A percentile compares a stretch with the other conserved stretches of the same genome.
These are phyloP conservation scores for Vachellia collinsii DNA, from an alignment of 306 rosid species.

Conservation along the genomic window DNA sequence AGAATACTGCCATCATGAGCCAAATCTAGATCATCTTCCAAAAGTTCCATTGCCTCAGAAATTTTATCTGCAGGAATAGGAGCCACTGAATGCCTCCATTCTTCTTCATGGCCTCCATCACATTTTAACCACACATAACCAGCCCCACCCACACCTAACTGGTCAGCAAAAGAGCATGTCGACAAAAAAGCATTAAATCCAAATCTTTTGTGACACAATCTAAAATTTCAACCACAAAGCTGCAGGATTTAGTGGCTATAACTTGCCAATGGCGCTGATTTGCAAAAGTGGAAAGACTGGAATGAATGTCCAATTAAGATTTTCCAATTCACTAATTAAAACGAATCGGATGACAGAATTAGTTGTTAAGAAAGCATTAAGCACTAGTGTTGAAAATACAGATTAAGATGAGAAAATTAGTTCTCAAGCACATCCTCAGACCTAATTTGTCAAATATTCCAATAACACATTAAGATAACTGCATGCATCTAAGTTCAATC, in stretches of 20 bases:
- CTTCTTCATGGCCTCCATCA: conserved; percentile 90
- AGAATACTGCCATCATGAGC: conserved; percentile 63
- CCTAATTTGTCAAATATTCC: neutral
- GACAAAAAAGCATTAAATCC: conserved; percentile 41
- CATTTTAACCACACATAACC: conserved; percentile 88
- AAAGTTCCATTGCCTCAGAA: conserved; percentile 56
- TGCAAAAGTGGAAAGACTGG: neutral
- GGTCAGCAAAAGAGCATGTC: conserved; percentile 45
- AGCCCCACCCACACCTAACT: conserved; percentile 89
- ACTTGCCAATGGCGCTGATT: neutral
- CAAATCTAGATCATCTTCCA: conserved; percentile 71
- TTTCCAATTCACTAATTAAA: neutral
- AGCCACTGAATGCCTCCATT: conserved; percentile 98
- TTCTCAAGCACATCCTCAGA: neutral
- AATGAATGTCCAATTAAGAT: neutral
- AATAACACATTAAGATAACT: neutral
- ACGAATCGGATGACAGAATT: neutral
- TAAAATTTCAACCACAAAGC: neutral
- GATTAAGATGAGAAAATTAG: neutral
- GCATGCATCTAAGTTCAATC: conserved; percentile 1
- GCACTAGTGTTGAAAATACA: neutral
- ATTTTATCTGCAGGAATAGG: conserved; percentile 87
- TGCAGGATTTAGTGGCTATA: neutral
- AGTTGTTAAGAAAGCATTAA: neutral
- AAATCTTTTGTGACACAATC: conserved; percentile 10